phyloP scores from a whole-genome alignment of 495 filamentous ascomycete genomes.

The Oleoguttula mirabilis region DNA sequence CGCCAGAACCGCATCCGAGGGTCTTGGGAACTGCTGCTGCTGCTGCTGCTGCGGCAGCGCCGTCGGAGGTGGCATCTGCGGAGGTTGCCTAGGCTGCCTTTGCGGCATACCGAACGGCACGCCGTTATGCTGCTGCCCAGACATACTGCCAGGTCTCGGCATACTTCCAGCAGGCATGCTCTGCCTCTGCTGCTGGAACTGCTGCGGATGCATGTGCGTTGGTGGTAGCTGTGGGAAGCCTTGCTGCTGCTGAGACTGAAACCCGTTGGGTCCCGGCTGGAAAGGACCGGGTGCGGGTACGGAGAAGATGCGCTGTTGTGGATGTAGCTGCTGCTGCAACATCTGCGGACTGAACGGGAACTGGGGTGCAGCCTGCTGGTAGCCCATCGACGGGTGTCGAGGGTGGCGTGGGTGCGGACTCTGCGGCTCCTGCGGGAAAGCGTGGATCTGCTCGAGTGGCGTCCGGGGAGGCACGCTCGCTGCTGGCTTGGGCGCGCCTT shows the following conservation, averaged over 20 bases:
- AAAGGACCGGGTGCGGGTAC: constrained; percentile 16
- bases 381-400: constrained; percentile 5
- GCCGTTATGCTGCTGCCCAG: constrained; percentile 1
- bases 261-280: background rate
- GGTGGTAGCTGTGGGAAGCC: constrained; percentile 3
- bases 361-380: constrained; percentile 11
- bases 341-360: constrained; percentile 14
- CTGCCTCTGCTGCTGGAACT: constrained; percentile 5
- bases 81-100: too few species aligned
- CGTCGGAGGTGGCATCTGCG: background rate
- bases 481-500: background rate
- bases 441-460: constrained; percentile 16
- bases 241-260: background rate
- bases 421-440: constrained; percentile 11
- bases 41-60: constrained; percentile 3
- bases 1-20: background rate
- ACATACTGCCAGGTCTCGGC: background rate
- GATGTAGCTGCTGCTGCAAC: constrained; percentile 10
- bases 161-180: constrained; percentile 3
- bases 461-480: constrained; percentile 4
- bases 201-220: constrained; percentile 1
- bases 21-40: background rate
- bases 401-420: constrained; percentile 16
- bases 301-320: constrained; percentile 19
- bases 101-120: constrained; percentile 1